These are phyloP conservation scores for Phyllostachys edulis DNA, from an alignment of 176 grass and related monocot species.

Conservation along the genomic window DNA sequence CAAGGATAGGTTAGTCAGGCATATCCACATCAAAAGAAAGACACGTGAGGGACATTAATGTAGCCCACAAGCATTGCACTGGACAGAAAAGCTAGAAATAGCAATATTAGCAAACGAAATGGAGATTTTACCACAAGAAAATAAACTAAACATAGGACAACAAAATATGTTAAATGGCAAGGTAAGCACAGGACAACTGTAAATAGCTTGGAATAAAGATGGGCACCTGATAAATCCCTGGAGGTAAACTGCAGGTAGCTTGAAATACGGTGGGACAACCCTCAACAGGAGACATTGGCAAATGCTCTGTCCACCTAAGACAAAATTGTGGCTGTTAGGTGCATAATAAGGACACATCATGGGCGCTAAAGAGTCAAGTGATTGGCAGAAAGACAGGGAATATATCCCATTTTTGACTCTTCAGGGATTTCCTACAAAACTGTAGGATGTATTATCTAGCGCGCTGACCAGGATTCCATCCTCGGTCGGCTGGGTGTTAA, in stretches of 20 bases:
- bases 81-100: neutral
- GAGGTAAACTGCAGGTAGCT: constrained; percentile 65
- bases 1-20: neutral
- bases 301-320: constrained; percentile 82
- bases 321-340: constrained; percentile 1
- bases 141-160: neutral
- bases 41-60: neutral
- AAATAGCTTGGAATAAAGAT: neutral
- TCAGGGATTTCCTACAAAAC: neutral
- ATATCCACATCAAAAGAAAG: neutral
- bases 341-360: neutral
- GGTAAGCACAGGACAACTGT: neutral
- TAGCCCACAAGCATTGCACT: neutral
- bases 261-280: constrained; percentile 85
- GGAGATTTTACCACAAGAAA: neutral
- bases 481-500: neutral
- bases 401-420: neutral
- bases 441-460: neutral
- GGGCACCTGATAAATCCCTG: constrained; percentile 71
- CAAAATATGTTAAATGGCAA: neutral
- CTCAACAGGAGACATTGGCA: constrained; percentile 90
- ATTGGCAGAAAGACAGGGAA: neutral
- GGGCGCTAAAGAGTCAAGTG: neutral
- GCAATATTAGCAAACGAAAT: neutral
- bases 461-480: neutral